Evolutionary conservation across 257 asterid species (phyloP).

Genomic region (Solanum rostratum): DNA sequence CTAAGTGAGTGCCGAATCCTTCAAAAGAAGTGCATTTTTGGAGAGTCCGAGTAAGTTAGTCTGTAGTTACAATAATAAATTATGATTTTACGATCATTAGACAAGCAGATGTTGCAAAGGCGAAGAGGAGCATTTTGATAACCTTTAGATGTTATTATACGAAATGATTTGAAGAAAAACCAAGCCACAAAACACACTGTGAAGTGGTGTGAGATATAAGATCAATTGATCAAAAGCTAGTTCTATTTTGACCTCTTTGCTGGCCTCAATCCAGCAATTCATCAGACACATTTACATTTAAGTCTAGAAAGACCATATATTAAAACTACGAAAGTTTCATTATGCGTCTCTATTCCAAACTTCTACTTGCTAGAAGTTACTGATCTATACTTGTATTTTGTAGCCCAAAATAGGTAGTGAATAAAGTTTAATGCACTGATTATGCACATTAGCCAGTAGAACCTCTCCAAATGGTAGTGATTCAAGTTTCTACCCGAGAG

Average conservation of each 20-base stretch:
- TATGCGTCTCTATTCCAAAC: neutral
- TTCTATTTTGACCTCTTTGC: neutral
- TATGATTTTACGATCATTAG: neutral
- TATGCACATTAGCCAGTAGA: conserved; percentile 83
- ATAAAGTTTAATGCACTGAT: conserved; percentile 68
- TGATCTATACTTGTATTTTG: conserved; percentile 53
- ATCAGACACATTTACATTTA: conserved; percentile 23
- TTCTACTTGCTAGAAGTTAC: neutral
- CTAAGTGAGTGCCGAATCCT: neutral
- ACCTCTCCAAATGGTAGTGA: conserved; percentile 53
- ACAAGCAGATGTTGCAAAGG: neutral
- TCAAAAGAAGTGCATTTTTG: neutral
- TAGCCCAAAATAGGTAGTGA: conserved; percentile 78
- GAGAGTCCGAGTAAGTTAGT: neutral
- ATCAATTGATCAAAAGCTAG: neutral
- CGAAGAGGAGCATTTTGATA: neutral
- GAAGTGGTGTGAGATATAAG: neutral
- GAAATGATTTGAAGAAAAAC: neutral
- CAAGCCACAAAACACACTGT: neutral
- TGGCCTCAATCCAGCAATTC: conserved; percentile 21
- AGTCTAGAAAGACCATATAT: neutral
- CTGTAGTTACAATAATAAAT: neutral
- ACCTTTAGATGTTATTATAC: neutral
- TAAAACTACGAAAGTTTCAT: neutral
- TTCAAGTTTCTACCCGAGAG: conserved; percentile 60